Base-by-base conservation (phyloP, 2,329 filamentous ascomycete species). In the Curvularia verruculosa region DNA sequence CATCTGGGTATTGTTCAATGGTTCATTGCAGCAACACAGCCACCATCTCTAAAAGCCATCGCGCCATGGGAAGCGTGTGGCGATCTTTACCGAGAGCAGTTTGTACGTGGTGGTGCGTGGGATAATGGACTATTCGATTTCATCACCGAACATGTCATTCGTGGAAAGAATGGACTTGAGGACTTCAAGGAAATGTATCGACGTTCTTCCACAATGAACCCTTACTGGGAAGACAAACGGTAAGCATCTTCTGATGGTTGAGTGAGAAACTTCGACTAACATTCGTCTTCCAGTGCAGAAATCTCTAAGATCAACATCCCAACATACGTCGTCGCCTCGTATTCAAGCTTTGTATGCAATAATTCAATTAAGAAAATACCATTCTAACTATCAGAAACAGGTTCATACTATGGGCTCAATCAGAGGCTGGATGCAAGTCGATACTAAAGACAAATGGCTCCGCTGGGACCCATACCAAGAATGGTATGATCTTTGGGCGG, bases 21-120 rank as follows among this genome's bases (percentile, higher is more conserved):
- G 74, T 78, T 79, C 44, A 76, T 80, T 13, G 80, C 78, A 0
- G 70, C 77, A 0, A 66, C 75, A 46, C 67, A 76, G 21, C 80
- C 80, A 4, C 80, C 79, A 0, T 73, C 67, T 3, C 67, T 81
- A 4, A 75, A 73, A 40, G 72, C 73, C 0, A 80, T 82, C 26
- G 79, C 79, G 0, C 82, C 71, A 47, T 80, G 79, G 80, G 81
- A 83, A 65, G 81, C 77, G 8, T 76, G 70, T 36, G 75, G 75
- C 7, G 62, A 65, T 24, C 31, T 58, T 0, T 65, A 65, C 31
- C 56, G 64, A 1, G 58, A 67, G 19, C 52, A 60, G 4, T 52
- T 58, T 15, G 52, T 55, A n/a, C 63, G 60, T 1, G 63, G 64
- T 7, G 60, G 64, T 13, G 45, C 53, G 3, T 59, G 55, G 36